Percentiles rank a stretch among this genome's conserved stretches.
Evolutionary conservation across 2,329 filamentous ascomycete species (phyloP).

Genomic region (Polychaeton citri): DNA sequence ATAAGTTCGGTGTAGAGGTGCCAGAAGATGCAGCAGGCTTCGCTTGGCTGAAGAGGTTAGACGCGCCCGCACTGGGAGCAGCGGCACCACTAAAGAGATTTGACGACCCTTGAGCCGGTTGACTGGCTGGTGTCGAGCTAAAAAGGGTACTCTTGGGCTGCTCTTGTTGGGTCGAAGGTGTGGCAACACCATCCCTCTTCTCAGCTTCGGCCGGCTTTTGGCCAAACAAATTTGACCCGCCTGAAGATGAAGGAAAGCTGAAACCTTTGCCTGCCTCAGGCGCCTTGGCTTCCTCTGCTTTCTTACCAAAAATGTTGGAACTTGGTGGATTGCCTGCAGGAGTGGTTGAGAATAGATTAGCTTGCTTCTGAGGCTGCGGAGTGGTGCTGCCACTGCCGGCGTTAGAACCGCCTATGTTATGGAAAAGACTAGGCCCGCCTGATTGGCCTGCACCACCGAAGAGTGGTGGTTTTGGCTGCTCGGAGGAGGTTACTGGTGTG

Average conservation of each 20-base stretch:
- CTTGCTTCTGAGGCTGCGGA: conserved; percentile 10
- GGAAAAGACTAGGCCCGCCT: conserved; percentile 2
- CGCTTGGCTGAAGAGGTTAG: background rate
- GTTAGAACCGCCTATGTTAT: conserved; percentile 1
- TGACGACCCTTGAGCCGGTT: background rate
- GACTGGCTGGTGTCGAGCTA: background rate
- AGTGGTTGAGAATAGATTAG: conserved; percentile 11
- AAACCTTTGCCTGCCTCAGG: conserved; percentile 8
- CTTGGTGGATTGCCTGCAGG: conserved; percentile 16
- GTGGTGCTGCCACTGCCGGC: conserved; percentile 8
- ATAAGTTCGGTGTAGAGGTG: background rate
- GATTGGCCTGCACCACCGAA: background rate
- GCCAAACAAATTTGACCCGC: conserved; percentile 5
- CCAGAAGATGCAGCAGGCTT: background rate
- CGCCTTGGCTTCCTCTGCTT: conserved; percentile 12
- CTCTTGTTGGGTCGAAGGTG: background rate
- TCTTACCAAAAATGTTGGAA: conserved; percentile 3
- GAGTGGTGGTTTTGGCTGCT: background rate
- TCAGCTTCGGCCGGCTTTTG: background rate
- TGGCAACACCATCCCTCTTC: background rate
- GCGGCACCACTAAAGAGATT: background rate
- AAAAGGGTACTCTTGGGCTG: background rate
- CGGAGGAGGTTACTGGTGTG: background rate
- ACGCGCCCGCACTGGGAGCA: background rate
- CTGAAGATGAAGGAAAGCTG: conserved; percentile 4